Base-by-base conservation (phyloP, 257 asterid species). In the Solanum rostratum region DNA sequence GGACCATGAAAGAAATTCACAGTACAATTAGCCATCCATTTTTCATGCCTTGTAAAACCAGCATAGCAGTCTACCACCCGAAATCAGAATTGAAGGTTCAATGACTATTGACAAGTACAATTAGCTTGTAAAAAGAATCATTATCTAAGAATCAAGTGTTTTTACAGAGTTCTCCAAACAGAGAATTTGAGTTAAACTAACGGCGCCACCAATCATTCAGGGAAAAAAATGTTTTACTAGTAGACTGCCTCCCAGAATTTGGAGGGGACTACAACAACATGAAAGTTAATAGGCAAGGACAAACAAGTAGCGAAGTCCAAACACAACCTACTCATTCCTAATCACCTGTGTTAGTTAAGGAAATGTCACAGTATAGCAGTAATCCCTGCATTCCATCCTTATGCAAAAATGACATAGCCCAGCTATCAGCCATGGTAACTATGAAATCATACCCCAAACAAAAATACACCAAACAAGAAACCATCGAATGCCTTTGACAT, bases 281-380 rank as follows among this genome's bases (percentile, higher is more conserved):
- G 16, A 69, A 76, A 76, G 63, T 27, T 0, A 76, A 50, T 16
- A 78, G 45, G 62, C 46, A 78, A 27, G 18, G 15, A 4, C 62
- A 78, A 52, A 49, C 62, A 76, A 84, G 84, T 46, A 84, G 83
- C 84, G 66, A 54, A 88, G 83, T 59, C 52, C 83, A 81, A 84
- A 84, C 78, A 54, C 62, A 81, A 80, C 79, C 60, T 86, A 62
- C 63, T 84, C 69, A 52, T 70, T 76, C 83, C 84, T 78, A 27
- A 70, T 85, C 83, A 53, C 62, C 27, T 70, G 74, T 79, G 79
- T 60, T 57, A 85, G 84, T 84, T 79, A 82, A 88, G 62, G 74
- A 83, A 76, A 80, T 85, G 85, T 59, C 49, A 85, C 71, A 76
- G 81, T 57, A 74, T 69, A 68, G 60, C 88, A 66, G 86, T 14